Evolutionary conservation across 768 basidiomycete species (phyloP), one percentile per base, ranked within the genome.

Genomic region (Roridomyces roridus): DNA sequence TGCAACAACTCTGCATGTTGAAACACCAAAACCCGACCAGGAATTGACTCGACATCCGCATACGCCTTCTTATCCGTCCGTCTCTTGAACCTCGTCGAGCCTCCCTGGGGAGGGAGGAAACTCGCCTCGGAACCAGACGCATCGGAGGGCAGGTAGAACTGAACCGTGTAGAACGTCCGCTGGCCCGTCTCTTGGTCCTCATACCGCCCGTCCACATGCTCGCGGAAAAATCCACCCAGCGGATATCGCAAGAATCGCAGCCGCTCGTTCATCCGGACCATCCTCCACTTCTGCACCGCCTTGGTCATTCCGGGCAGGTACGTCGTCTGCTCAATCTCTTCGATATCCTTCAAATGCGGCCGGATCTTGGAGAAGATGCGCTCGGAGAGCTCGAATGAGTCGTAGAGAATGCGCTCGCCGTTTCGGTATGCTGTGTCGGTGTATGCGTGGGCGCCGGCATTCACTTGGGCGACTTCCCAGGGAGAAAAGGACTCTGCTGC

Each of bases 161-260:
- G 59, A 11, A 64, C 20, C 7, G 62, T 64, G 21, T 64, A 60
- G n/a, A n/a, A n/a, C n/a, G n/a, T n/a, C n/a, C n/a, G n/a, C n/a
- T n/a, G n/a, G n/a, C n/a, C n/a, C n/a, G 42, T 57, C 17, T 53
- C 28, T 31, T 47, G 43, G 29, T 57, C 28, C 3, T 28, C 14
- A 39, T 57, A 62, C 14, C 31, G 29, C 9, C 51, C 55, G 23
- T 57, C 56, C 1, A 50, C 20, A 39, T 60, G 59, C 23, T 20
- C 14, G 7, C 35, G 31, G 47, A 64, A 64, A 25, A 52, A 64
- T 5, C 58, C 55, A 11, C 59, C 59, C 20, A 25, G 34, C 5
- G 53, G 50, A 28, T 64, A 60, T 5, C 51, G 37, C 43, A 64
- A 23, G 55, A 57, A 64, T 11, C 62, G 26, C 28, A 64, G 29